Percentiles rank a stretch among this genome's conserved stretches.
These are phyloP conservation scores for Zopfochytrium polystomum DNA, from an alignment of 371 early-diverging fungal genomes.

Conservation along the genomic window DNA sequence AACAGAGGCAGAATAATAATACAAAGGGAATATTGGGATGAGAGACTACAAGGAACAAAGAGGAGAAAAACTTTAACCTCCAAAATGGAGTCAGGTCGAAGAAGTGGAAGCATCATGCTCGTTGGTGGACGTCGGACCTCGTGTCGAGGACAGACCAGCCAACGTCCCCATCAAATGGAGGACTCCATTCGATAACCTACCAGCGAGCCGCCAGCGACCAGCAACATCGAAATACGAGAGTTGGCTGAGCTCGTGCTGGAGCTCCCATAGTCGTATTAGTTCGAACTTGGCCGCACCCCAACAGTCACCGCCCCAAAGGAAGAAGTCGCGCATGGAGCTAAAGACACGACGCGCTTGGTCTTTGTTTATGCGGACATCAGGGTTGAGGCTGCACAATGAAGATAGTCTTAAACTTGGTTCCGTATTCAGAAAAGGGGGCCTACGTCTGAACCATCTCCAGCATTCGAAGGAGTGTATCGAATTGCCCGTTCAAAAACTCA, in stretches of 20 bases:
- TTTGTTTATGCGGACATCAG: conserved; percentile 23
- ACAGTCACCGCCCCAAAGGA: conserved; percentile 27
- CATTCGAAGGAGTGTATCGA: conserved; percentile 22
- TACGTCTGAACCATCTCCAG: conserved; percentile 29
- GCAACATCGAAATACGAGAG: conserved; percentile 22
- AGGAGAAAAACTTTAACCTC: no score
- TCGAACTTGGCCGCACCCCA: conserved; percentile 30
- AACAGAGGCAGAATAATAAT: no score
- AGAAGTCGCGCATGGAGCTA: conserved; percentile 24
- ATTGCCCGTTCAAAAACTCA: conserved; percentile 33
- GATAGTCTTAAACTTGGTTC: conserved; percentile 1
- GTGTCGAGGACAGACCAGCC: no score
- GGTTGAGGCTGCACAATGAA: conserved; percentile 12
- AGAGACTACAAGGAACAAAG: no score
- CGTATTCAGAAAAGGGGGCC: no score
- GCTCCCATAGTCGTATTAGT: conserved; percentile 24
- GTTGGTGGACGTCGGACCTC: no score
- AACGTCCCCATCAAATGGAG: neutral
- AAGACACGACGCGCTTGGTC: conserved; percentile 20
- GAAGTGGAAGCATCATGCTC: no score
- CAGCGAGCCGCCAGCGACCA: conserved; percentile 19
- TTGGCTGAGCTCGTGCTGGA: conserved; percentile 21
- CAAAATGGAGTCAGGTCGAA: no score
- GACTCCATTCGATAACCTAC: conserved; percentile 16
- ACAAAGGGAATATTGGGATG: no score